These are phyloP conservation scores for Phycomyces nitens DNA, from an alignment of 192 early-diverging fungal species.

Conservation along the genomic window DNA sequence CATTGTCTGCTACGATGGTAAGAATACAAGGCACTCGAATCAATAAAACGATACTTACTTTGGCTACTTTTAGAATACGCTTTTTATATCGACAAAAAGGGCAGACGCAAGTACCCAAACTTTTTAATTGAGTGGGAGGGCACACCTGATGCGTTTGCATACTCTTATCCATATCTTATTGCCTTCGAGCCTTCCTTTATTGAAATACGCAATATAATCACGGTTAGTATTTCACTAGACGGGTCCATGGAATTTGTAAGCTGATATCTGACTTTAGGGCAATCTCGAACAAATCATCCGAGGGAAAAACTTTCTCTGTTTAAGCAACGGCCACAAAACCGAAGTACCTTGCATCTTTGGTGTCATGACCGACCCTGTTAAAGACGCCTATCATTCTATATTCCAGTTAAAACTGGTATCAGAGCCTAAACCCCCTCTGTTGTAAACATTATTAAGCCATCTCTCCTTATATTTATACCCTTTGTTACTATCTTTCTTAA, in stretches of 20 bases:
- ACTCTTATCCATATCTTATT: constrained; percentile 79
- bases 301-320: constrained; percentile 52
- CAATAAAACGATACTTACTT: neutral
- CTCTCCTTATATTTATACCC: neutral
- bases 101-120: constrained; percentile 64
- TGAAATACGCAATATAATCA: constrained; percentile 81
- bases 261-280: constrained; percentile 31
- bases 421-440: neutral
- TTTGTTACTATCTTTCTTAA: neutral
- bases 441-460: neutral
- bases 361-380: constrained; percentile 34
- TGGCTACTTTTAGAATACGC: constrained; percentile 66
- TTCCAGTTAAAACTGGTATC: constrained; percentile 20
- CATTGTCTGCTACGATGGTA: constrained; percentile 89
- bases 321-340: constrained; percentile 44
- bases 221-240: constrained; percentile 34
- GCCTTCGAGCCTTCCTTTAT: constrained; percentile 90
- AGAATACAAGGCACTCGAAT: constrained; percentile 3
- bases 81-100: constrained; percentile 88
- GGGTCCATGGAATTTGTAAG: neutral
- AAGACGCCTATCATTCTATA: constrained; percentile 18
- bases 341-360: constrained; percentile 38
- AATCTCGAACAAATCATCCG: constrained; percentile 51
- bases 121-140: constrained; percentile 90
- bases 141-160: constrained; percentile 74